Evolutionary conservation across 176 grass and related monocot species (phyloP).

Genomic region (Lolium multiflorum): DNA sequence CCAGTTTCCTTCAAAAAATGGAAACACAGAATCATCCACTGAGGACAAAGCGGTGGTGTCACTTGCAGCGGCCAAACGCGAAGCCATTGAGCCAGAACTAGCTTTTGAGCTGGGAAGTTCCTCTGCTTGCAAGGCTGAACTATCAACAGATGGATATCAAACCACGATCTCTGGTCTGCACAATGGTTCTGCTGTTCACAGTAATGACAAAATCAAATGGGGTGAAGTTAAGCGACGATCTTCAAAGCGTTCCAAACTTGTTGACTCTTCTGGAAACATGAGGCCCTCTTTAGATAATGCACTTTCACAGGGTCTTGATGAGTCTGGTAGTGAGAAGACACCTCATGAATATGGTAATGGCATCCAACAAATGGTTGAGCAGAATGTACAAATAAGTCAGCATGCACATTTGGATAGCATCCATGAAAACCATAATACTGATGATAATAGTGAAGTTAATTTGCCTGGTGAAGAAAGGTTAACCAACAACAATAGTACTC

Average conservation of each 20-base stretch:
- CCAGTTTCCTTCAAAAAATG: conserved; percentile 46
- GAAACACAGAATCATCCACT: not conserved
- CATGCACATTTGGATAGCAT: conserved; percentile 43
- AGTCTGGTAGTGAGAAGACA: conserved; percentile 35
- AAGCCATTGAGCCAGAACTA: conserved; percentile 37
- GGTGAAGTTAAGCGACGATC: conserved; percentile 91
- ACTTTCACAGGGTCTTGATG: conserved; percentile 39
- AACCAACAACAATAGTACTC: conserved; percentile 25
- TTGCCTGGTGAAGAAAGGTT: conserved; percentile 39
- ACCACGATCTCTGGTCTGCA: conserved; percentile 21
- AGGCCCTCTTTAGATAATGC: conserved; percentile 47
- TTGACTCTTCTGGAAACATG: conserved; percentile 49
- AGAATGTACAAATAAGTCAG: conserved; percentile 40
- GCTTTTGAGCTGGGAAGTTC: conserved; percentile 42
- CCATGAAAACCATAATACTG: conserved; percentile 40
- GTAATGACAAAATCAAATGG: conserved; percentile 77
- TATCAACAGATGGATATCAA: conserved; percentile 45
- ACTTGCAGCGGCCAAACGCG: conserved; percentile 40
- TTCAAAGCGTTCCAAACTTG: conserved; percentile 65
- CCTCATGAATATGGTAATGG: conserved; percentile 43
- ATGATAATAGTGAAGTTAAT: conserved; percentile 23
- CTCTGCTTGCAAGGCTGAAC: conserved; percentile 53
- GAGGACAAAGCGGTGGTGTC: conserved; percentile 1
- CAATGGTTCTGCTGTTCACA: conserved; percentile 43
- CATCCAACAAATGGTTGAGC: conserved; percentile 39